These are phyloP conservation scores for Aspergillus hortae DNA, from an alignment of 2,329 filamentous ascomycete species.

Conservation along the genomic window DNA sequence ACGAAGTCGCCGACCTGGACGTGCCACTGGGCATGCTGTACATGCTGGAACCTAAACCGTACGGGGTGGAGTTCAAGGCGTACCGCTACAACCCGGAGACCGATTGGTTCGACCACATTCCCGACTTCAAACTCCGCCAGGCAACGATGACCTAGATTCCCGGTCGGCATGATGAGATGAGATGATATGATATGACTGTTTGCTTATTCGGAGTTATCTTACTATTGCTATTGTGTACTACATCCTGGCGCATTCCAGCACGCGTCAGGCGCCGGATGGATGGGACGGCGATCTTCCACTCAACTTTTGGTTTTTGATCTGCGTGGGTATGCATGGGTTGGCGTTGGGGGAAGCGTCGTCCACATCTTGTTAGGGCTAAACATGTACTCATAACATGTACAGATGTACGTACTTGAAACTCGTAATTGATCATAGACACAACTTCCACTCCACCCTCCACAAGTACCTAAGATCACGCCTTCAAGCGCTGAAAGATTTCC, in stretches of 20 bases:
- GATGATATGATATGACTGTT: neutral
- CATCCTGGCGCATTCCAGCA: neutral
- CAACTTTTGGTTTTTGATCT: neutral
- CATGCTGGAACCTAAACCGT: slow-evolving; percentile 94
- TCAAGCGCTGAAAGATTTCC: slow-evolving; percentile 51
- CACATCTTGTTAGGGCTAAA: neutral
- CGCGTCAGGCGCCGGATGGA: neutral
- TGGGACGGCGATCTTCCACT: slow-evolving; percentile 5
- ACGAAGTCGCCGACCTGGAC: slow-evolving; percentile 91
- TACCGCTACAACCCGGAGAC: slow-evolving; percentile 79
- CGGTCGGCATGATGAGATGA: neutral
- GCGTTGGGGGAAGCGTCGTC: neutral
- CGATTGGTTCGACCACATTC: slow-evolving; percentile 80
- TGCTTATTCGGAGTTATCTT: neutral
- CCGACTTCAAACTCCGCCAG: slow-evolving; percentile 70
- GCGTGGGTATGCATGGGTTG: neutral
- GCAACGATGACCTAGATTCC: slow-evolving; percentile 24
- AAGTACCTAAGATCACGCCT: neutral
- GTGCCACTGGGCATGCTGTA: slow-evolving; percentile 92
- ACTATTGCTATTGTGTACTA: neutral
- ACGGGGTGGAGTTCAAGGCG: slow-evolving; percentile 94
- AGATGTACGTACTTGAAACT: neutral
- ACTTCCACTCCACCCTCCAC: neutral
- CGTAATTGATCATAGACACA: neutral
- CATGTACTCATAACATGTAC: neutral